Conservation (phyloP, 768 basidiomycete species). For the Scleroderma bovista region DNA sequence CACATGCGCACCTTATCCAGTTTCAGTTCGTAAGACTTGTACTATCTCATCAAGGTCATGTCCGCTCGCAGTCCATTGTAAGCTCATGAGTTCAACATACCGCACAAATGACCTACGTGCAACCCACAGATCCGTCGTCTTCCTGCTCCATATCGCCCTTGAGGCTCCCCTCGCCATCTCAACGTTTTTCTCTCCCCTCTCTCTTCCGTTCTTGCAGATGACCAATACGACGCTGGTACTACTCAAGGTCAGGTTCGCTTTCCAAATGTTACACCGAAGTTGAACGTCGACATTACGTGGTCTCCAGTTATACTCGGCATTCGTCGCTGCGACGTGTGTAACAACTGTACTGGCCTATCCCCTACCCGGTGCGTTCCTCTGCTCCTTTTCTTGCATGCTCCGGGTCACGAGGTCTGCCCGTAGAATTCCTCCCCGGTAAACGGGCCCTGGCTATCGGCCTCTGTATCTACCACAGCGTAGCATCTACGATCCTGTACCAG, state of each 20-base stretch:
- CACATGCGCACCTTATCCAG: too few species aligned
- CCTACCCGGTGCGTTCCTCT: conserved; percentile 57
- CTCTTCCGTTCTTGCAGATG: conserved; percentile 70
- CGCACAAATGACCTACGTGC: neutral
- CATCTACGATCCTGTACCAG: conserved; percentile 69
- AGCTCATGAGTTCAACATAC: conserved; percentile 11
- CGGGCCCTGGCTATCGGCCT: conserved; percentile 74
- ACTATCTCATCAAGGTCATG: too few species aligned
- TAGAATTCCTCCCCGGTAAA: conserved; percentile 83
- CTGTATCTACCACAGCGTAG: conserved; percentile 68
- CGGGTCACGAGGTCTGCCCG: neutral
- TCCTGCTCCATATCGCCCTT: conserved; percentile 74
- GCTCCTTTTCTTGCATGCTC: neutral
- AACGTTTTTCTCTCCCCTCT: conserved; percentile 57
- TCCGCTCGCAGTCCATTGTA: conserved; percentile 38
- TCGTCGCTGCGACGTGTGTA: conserved; percentile 57
- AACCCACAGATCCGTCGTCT: conserved; percentile 50
- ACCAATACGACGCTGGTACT: conserved; percentile 78
- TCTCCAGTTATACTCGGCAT: conserved; percentile 60
- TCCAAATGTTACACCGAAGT: neutral
- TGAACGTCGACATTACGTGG: neutral
- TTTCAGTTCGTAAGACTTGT: too few species aligned
- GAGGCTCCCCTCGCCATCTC: conserved; percentile 77
- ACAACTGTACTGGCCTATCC: conserved; percentile 57
- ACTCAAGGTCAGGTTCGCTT: conserved; percentile 51